Evolutionary conservation across 2,329 filamentous ascomycete species (phyloP).

Genomic region (Tympanopsis confertula): DNA sequence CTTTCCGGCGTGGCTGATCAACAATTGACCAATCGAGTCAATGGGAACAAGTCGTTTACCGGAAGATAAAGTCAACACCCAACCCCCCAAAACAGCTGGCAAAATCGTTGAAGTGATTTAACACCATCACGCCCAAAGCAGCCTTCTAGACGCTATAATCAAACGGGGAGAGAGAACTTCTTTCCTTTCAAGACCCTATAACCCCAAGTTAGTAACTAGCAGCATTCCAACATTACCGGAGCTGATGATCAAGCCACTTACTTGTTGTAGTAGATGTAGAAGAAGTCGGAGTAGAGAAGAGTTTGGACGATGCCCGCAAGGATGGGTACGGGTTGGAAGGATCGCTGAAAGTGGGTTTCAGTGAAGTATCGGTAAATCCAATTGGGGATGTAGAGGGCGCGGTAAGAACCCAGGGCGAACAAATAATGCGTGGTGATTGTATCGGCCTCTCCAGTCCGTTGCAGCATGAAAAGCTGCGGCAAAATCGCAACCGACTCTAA

Average conservation of each 20-base stretch:
- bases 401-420: constrained; percentile 82
- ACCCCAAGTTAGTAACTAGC: too few relatives aligned
- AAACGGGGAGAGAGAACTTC: constrained; percentile 79
- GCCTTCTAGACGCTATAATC: too few relatives aligned
- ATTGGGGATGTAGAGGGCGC: constrained; percentile 94
- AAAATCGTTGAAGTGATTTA: too few relatives aligned
- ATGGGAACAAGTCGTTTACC: too few relatives aligned
- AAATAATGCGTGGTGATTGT: constrained; percentile 99
- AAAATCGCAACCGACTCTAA: constrained; percentile 92
- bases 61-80: too few relatives aligned
- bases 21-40: too few relatives aligned
- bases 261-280: constrained; percentile 99
- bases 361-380: constrained; percentile 87
- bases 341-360: constrained; percentile 58
- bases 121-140: too few relatives aligned
- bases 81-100: too few relatives aligned
- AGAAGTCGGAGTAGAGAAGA: constrained; percentile 94
- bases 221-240: too few relatives aligned
- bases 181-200: constrained; percentile 62
- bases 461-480: constrained; percentile 94
- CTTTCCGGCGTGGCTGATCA: too few relatives aligned
- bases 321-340: constrained; percentile 80
- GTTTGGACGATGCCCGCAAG: constrained; percentile 87
- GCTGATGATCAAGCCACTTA: neutral
- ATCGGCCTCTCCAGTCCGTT: constrained; percentile 93